Evolutionary conservation across 2,329 filamentous ascomycete species (phyloP).

Genomic region (Chaetoscypha palmicola): DNA sequence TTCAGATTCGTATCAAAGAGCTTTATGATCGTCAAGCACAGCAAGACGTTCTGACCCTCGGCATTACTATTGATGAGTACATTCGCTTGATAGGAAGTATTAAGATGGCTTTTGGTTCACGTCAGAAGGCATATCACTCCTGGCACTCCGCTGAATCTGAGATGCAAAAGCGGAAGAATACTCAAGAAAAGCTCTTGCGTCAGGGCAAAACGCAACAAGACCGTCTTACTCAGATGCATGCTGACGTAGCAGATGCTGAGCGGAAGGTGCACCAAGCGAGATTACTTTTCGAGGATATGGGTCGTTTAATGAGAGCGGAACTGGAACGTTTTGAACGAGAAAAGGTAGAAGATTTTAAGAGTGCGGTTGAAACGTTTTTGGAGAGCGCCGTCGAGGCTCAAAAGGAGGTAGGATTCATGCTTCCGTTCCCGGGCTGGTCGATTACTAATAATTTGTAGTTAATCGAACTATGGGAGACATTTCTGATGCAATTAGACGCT

Average conservation of each 20-base stretch:
- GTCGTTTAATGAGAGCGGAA: slow-evolving; percentile 81
- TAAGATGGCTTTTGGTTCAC: slow-evolving; percentile 85
- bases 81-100: slow-evolving; percentile 92
- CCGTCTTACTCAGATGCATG: slow-evolving; percentile 81
- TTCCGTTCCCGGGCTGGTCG: slow-evolving; percentile 38
- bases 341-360: slow-evolving; percentile 99
- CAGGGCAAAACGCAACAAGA: slow-evolving; percentile 97
- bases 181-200: slow-evolving; percentile 88
- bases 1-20: slow-evolving; percentile 89
- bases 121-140: slow-evolving; percentile 90
- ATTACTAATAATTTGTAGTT: slow-evolving; percentile 35
- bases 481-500: slow-evolving; percentile 89
- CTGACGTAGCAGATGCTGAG: slow-evolving; percentile 92
- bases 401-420: slow-evolving; percentile 43
- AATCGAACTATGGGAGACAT: slow-evolving; percentile 95
- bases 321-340: slow-evolving; percentile 91
- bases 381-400: slow-evolving; percentile 97
- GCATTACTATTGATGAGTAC: slow-evolving; percentile 97
- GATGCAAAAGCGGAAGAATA: slow-evolving; percentile 78
- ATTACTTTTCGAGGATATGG: slow-evolving; percentile 95
- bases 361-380: slow-evolving; percentile 92
- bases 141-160: slow-evolving; percentile 92
- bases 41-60: slow-evolving; percentile 91
- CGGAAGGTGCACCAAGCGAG: slow-evolving; percentile 85
- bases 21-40: slow-evolving; percentile 95